These are phyloP conservation scores for Solanum hybrid DNA, from an alignment of 305 asterid genomes.

Conservation along the genomic window DNA sequence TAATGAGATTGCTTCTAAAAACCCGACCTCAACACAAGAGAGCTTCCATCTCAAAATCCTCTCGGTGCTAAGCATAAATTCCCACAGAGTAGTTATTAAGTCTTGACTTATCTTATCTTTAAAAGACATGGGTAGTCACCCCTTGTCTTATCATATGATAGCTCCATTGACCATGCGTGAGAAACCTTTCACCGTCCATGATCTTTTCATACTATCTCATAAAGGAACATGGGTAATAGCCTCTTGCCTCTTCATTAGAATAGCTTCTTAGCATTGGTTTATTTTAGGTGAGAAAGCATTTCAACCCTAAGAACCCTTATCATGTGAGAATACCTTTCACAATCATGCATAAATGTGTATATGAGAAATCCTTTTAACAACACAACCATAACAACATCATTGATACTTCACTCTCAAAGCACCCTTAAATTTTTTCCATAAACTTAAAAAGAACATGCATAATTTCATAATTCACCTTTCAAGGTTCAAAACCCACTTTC, in stretches of 20 bases:
- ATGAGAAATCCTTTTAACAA: background rate
- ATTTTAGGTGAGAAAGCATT: background rate
- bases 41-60: background rate
- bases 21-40: background rate
- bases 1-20: background rate
- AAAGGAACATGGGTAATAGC: background rate
- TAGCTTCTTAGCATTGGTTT: background rate
- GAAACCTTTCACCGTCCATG: background rate
- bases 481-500: background rate
- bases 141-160: background rate
- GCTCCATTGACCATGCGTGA: background rate
- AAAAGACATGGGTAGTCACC: background rate
- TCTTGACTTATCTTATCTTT: background rate
- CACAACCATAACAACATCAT: background rate
- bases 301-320: background rate
- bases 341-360: background rate
- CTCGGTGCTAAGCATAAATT: background rate
- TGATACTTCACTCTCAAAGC: background rate
- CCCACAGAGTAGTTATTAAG: background rate
- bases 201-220: too few species aligned
- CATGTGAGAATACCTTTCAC: background rate
- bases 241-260: background rate
- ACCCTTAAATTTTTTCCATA: accelerated
- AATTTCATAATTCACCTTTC: background rate
- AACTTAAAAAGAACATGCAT: background rate